phyloP scores from a whole-genome alignment of 495 filamentous ascomycete species.

The Extremus antarcticus region DNA sequence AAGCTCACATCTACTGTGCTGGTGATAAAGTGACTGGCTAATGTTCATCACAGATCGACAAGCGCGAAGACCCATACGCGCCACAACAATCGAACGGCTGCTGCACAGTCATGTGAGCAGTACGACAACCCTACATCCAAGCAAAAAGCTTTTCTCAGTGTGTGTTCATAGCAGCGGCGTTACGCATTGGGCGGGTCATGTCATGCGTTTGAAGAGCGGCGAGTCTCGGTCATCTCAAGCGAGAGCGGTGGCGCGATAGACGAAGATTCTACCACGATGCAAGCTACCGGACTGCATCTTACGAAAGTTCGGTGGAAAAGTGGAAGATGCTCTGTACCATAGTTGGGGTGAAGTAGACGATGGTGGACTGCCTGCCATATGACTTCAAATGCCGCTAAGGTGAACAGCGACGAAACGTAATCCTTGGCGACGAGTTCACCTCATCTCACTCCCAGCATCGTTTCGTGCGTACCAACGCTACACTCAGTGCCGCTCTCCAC shows the following conservation, averaged over 20 bases:
- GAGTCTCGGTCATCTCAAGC: background rate
- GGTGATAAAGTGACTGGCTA: constrained; percentile 13
- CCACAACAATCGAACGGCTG: constrained; percentile 82
- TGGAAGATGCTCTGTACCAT: no score
- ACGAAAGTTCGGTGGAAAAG: no score
- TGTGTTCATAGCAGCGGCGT: constrained; percentile 20
- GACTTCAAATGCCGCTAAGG: no score
- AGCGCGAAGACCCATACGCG: constrained; percentile 91
- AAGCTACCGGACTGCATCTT: no score
- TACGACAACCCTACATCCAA: background rate
- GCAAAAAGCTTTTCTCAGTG: background rate
- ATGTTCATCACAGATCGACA: constrained; percentile 50
- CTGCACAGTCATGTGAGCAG: constrained; percentile 79
- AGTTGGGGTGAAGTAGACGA: no score
- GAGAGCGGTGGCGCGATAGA: background rate
- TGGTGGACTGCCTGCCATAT: no score
- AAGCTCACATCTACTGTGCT: constrained; percentile 25
- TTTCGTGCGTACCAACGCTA: no score
- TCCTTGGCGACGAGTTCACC: no score
- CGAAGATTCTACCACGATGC: background rate
- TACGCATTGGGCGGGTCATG: constrained; percentile 1
- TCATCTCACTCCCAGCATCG: no score
- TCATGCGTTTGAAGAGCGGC: background rate
- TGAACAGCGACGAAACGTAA: no score
- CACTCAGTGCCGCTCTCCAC: no score